Conservation (phyloP, 2,329 filamentous ascomycete genomes). For the Aspergillus novoparasiticus region DNA sequence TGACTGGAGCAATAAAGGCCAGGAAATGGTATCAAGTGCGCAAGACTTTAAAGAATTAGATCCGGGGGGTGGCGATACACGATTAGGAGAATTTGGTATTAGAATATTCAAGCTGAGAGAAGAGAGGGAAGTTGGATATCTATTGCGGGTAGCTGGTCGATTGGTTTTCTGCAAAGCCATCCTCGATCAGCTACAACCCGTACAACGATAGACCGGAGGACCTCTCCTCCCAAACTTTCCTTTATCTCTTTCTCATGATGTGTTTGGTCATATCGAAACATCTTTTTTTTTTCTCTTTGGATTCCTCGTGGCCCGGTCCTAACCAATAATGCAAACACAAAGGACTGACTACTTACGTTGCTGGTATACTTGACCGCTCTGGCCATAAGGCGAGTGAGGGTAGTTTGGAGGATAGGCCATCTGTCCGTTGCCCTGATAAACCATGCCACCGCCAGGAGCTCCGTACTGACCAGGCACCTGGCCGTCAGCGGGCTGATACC, state of each 20-base stretch:
- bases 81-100: conserved; percentile 40
- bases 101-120: conserved; percentile 30
- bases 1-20: conserved; percentile 32
- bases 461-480: conserved; percentile 65
- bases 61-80: conserved; percentile 32
- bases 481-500: conserved; percentile 64
- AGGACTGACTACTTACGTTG: conserved; percentile 49
- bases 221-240: conserved; percentile 17
- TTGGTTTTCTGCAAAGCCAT: conserved; percentile 40
- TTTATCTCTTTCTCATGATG: conserved; percentile 10
- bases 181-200: conserved; percentile 32
- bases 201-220: conserved; percentile 25
- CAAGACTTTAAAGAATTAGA: conserved; percentile 35
- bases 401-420: conserved; percentile 52
- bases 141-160: conserved; percentile 41
- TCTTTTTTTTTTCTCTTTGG: conserved; percentile 17
- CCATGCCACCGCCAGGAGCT: conserved; percentile 55
- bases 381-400: conserved; percentile 53
- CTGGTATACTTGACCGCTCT: conserved; percentile 54
- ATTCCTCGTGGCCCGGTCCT: conserved; percentile 23
- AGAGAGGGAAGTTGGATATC: conserved; percentile 28
- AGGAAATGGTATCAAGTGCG: conserved; percentile 41
- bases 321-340: conserved; percentile 24
- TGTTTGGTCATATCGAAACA: conserved; percentile 12
- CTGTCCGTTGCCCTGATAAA: conserved; percentile 53